phyloP scores from a whole-genome alignment of 2,329 filamentous ascomycete species.

The Curvularia sp. region DNA sequence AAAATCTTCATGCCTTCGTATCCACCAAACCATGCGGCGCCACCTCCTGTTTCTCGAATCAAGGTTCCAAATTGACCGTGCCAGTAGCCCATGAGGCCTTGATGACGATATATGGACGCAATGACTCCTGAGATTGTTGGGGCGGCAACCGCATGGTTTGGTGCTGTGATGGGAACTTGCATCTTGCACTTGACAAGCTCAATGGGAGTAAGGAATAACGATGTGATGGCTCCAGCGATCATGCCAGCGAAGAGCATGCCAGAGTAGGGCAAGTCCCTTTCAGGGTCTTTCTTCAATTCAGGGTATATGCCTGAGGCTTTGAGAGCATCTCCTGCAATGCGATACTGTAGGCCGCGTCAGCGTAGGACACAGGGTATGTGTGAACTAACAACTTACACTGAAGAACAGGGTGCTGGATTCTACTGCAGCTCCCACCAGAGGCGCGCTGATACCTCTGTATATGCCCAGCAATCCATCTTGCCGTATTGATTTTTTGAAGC shows the following conservation, averaged over 20 bases:
- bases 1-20: slow-evolving; percentile 65
- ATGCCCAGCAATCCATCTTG: slow-evolving; percentile 80
- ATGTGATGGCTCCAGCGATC: slow-evolving; percentile 86
- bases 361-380: not conserved
- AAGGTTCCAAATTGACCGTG: slow-evolving; percentile 92
- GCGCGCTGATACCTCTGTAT: slow-evolving; percentile 92
- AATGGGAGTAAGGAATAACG: slow-evolving; percentile 88
- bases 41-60: slow-evolving; percentile 91
- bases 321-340: slow-evolving; percentile 62
- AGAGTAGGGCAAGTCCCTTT: slow-evolving; percentile 71
- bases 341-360: slow-evolving; percentile 51
- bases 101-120: slow-evolving; percentile 77
- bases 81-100: slow-evolving; percentile 90
- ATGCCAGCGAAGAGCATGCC: slow-evolving; percentile 82
- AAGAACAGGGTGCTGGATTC: slow-evolving; percentile 94
- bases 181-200: slow-evolving; percentile 99
- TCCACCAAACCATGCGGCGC: slow-evolving; percentile 87
- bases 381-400: slow-evolving; percentile 60
- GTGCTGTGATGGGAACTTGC: slow-evolving; percentile 70
- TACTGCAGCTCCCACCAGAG: slow-evolving; percentile 85
- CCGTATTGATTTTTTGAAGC: slow-evolving; percentile 84
- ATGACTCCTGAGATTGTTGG: slow-evolving; percentile 75
- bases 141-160: slow-evolving; percentile 53
- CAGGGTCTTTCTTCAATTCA: slow-evolving; percentile 51
- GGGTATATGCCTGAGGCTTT: slow-evolving; percentile 65